Percentiles rank a stretch among this genome's conserved stretches.
Conservation (phyloP, 352 stramenopile species). For the Globisporangium camurandrum region DNA sequence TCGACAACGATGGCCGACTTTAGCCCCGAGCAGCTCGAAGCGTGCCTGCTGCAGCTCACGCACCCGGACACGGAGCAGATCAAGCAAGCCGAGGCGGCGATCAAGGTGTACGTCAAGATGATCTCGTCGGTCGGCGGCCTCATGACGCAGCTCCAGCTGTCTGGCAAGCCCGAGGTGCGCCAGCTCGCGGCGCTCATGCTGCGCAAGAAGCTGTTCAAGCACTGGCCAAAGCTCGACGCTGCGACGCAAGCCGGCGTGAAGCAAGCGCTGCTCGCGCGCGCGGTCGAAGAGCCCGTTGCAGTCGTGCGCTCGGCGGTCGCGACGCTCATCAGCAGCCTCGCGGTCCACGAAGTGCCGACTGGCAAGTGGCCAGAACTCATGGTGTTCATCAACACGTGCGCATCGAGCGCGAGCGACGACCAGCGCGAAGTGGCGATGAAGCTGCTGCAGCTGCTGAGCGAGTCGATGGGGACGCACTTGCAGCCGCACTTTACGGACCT, state of each 20-base stretch:
- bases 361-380: conserved; percentile 92
- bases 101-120: conserved; percentile 94
- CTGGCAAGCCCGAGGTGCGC: conserved; percentile 71
- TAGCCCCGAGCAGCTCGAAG: conserved; percentile 75
- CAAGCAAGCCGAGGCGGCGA: conserved; percentile 88
- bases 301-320: conserved; percentile 85
- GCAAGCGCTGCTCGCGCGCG: conserved; percentile 77
- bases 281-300: conserved; percentile 81
- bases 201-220: conserved; percentile 91
- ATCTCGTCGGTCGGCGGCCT: conserved; percentile 76
- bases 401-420: conserved; percentile 67
- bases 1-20: conserved; percentile 61
- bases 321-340: conserved; percentile 72
- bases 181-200: conserved; percentile 91
- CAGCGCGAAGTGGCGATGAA: conserved; percentile 92
- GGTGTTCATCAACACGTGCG: conserved; percentile 89
- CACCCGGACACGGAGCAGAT: conserved; percentile 93
- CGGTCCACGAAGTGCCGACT: conserved; percentile 64
- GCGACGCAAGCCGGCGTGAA: conserved; percentile 78
- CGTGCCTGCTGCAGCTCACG: conserved; percentile 86
- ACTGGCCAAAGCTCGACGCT: conserved; percentile 88
- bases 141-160: conserved; percentile 86
- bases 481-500: conserved; percentile 79
- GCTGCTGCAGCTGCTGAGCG: conserved; percentile 90
- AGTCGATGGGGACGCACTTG: conserved; percentile 85